These are phyloP conservation scores for Asclepias syriaca DNA, from an alignment of 257 asterid genomes.

Conservation along the genomic window DNA sequence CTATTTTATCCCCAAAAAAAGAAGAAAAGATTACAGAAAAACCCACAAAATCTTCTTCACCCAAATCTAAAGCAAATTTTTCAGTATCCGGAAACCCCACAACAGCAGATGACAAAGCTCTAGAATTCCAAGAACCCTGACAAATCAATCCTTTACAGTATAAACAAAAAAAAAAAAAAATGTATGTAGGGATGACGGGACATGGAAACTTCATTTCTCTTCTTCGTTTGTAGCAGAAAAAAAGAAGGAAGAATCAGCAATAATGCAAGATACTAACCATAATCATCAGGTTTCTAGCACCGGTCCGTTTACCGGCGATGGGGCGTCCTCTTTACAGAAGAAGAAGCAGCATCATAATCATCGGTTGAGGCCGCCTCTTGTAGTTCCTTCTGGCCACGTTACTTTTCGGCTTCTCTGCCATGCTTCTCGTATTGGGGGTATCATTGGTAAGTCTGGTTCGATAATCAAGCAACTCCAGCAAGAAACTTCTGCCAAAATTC, in stretches of 20 bases:
- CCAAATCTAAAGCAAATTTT: too few species aligned
- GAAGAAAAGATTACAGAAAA: too few species aligned
- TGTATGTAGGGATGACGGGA: neutral
- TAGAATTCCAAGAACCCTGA: neutral
- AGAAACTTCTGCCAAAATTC: conserved; percentile 47
- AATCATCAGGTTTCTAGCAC: neutral
- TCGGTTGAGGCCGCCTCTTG: conserved; percentile 31
- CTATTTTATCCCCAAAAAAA: too few species aligned
- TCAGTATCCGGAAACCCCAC: too few species aligned
- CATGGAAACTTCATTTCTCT: neutral
- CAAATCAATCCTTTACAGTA: neutral
- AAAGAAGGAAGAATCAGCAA: neutral
- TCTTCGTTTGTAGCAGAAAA: neutral
- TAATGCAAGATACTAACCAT: neutral
- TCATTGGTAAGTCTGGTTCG: conserved; percentile 68
- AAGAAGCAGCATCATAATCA: neutral
- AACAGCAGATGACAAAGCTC: too few species aligned
- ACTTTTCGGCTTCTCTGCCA: conserved; percentile 74
- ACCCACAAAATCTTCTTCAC: too few species aligned
- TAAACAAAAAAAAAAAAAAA: neutral
- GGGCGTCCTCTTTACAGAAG: neutral
- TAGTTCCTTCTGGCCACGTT: conserved; percentile 44
- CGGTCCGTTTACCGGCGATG: conserved; percentile 12
- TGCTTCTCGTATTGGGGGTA: conserved; percentile 64
- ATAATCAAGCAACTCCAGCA: conserved; percentile 63